Evolutionary conservation across 2,329 filamentous ascomycete species (phyloP), one percentile per base, ranked within the genome.

Genomic region (Davidsoniella virescens): DNA sequence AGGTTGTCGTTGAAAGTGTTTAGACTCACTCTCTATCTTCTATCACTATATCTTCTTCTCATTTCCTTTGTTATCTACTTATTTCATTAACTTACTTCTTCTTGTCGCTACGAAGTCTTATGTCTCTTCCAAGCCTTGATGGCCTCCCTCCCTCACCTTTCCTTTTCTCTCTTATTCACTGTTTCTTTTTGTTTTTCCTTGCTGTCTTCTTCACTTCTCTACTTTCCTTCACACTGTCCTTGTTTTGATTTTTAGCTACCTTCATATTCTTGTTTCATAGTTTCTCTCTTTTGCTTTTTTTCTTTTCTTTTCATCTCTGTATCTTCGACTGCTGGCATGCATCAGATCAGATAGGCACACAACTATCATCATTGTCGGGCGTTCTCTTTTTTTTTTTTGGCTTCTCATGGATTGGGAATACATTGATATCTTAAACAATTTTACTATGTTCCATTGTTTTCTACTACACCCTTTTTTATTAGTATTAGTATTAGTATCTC

Each of bases 1-100:
- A 67, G 63, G 12, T 64, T 62, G 55, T 40, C 49, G 36, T 41
- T 9, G 39, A 37, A 29, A 51, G 41, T 40, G 14, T 39, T 10
- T 43, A 45, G 49, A 37, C 42, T 46, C 47, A 23, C 39, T 51
- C 44, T 51, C 29, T 54, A 5, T 23, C 2, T 23, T 23, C 20
- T 23, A 23, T 23, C 20, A 23, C 20, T 23, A 23, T 5, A 23
- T 23, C 49, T 51, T 52, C 54, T 52, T 54, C 43, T 52, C 38
- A 10, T 50, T 18, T 45, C 23, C 20, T 36, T 48, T 25, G 40
- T 47, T 51, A 43, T 40, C 16, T 50, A 41, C 20, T 55, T 59
- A 54, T 59, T 57, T 55, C 40, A 44, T 49, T 55, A n/a, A 20
- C 26, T 50, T 49, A 49, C 39, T 50, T 52, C 40, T 52, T 44